Base-by-base conservation (phyloP, 371 early-diverging fungal genomes). In the Mortierella sp. region DNA sequence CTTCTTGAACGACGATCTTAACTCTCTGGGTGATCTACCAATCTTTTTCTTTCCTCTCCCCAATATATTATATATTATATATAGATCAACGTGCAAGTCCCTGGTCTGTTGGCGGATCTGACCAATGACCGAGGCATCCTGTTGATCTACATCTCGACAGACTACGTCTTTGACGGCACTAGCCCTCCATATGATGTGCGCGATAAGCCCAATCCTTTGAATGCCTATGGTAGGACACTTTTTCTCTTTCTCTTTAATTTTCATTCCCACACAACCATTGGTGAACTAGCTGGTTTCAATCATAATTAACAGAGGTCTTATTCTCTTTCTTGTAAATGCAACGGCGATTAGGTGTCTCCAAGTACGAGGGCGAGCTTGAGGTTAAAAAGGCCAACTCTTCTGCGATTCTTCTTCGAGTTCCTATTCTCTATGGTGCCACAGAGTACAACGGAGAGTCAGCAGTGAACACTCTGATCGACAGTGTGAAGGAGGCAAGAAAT, bases 161-260 rank as follows among this genome's bases (percentile, higher is more conserved):
- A 96, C 80, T 95, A 95, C 72, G 96, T 96, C 14, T 96, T 96
- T 84, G 96, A 96, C 66, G 97, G 97, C 45, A 90, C 82, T 5
- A 75, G 74, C 1, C 94, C 95, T 28, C 94, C 93, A 15, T 96
- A 95, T 69, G 83, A 92, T 21, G 89, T 90, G 2, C 84, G 84
- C 46, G 93, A 88, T 68, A 74, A 62, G 68, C 88, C 93, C 9
- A 89, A 93, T 66, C 97, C 97, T 51, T 79, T 96, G 26, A 92
- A 95, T 68, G 89, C 89, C 63, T 96, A 96, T 62, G 95, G 91
- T 83, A 37, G 37, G 37, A 37, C 9, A 37, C 37, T 37, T 37
- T n/a, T n/a, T n/a, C n/a, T n/a, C n/a, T n/a, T n/a, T n/a, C n/a
- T n/a, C 37, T 37, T 9, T 37, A 5, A 37, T 37, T 37, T 9